Percentiles rank a stretch among this genome's conserved stretches.
Conservation (phyloP, 2,329 filamentous ascomycete species). For the Grosmannia huntii region DNA sequence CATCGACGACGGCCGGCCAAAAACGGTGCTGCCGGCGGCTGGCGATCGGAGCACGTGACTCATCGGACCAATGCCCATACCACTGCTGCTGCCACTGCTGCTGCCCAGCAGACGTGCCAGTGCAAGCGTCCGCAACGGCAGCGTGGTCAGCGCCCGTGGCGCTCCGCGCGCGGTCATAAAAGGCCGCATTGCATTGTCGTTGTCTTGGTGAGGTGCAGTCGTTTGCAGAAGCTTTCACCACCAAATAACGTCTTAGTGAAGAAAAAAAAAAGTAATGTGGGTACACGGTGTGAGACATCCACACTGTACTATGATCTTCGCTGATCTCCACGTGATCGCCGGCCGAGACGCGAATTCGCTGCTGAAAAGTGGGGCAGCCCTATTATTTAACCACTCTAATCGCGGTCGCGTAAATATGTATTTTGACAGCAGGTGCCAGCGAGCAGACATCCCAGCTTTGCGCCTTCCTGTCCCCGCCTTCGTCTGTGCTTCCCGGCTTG, state of each 20-base stretch:
- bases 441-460: background rate
- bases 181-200: background rate
- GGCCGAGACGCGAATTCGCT: no score
- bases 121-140: background rate
- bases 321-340: no score
- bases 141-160: background rate
- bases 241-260: background rate
- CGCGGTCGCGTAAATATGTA: background rate
- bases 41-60: background rate
- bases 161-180: background rate
- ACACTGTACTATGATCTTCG: no score
- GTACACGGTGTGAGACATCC: no score
- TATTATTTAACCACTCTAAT: background rate
- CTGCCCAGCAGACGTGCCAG: background rate
- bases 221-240: background rate
- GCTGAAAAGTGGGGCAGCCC: background rate
- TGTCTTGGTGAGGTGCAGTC: background rate
- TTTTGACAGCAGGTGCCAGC: background rate
- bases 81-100: background rate
- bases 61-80: background rate
- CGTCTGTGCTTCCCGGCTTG: background rate
- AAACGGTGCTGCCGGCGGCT: background rate
- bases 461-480: background rate
- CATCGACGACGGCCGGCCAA: constrained; percentile 10
- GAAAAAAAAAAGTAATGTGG: no score